Evolutionary conservation across 345 rosid species (phyloP).

Genomic region (Passiflora organensis): DNA sequence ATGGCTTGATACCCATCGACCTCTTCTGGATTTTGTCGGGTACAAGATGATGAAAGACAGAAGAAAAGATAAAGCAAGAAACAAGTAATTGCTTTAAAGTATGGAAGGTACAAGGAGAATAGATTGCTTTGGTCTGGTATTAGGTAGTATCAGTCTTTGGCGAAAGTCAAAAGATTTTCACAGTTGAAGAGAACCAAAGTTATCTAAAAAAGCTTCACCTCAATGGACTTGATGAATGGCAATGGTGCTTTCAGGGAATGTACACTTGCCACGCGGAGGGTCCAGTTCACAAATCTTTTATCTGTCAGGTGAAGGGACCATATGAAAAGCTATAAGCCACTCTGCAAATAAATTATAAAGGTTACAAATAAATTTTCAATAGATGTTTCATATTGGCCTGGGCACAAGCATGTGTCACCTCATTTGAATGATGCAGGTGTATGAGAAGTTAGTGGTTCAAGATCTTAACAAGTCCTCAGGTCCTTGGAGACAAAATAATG

Average conservation of each 20-base stretch:
- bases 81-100: not conserved
- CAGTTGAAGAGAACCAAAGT: too few species aligned
- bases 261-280: slow-evolving; percentile 61
- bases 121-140: not conserved
- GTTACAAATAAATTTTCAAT: not conserved
- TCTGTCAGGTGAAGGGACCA: slow-evolving; percentile 23
- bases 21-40: too few species aligned
- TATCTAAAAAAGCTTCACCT: slow-evolving; percentile 33
- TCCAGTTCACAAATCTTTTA: slow-evolving; percentile 76
- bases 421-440: not conserved
- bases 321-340: slow-evolving; percentile 18
- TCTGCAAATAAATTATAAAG: not conserved
- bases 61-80: too few species aligned
- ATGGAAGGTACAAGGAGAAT: not conserved
- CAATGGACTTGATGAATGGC: slow-evolving; percentile 72
- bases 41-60: too few species aligned
- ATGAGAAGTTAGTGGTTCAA: not conserved
- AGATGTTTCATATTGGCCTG: not conserved
- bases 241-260: slow-evolving; percentile 66
- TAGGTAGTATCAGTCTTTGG: not conserved
- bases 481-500: not conserved
- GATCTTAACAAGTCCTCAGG: not conserved
- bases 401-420: not conserved
- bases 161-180: not conserved
- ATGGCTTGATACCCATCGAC: not conserved